These are phyloP conservation scores for Myriosclerotinia duriaeana DNA, from an alignment of 2,329 filamentous ascomycete species.

Conservation along the genomic window DNA sequence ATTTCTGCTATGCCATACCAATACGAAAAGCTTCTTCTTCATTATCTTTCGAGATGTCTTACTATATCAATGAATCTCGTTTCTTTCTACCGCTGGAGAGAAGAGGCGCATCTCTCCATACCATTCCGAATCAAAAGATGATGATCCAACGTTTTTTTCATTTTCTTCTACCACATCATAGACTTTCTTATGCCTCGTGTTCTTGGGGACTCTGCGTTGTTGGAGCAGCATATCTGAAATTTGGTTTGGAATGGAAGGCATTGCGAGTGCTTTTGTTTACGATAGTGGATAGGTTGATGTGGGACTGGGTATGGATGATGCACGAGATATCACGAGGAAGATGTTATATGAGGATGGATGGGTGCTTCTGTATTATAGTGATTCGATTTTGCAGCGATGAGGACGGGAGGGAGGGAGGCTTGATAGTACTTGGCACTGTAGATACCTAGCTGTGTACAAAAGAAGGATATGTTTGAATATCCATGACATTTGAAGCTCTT, in stretches of 20 bases:
- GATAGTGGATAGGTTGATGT: neutral
- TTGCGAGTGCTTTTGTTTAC: slow-evolving; percentile 20
- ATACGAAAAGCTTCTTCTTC: slow-evolving; percentile 28
- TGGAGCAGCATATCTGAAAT: slow-evolving; percentile 22
- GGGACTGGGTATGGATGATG: slow-evolving; percentile 2
- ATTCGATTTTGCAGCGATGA: slow-evolving; percentile 14
- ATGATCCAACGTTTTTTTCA: slow-evolving; percentile 7
- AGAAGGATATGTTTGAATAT: slow-evolving; percentile 19
- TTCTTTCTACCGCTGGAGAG: slow-evolving; percentile 24
- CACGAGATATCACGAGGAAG: slow-evolving; percentile 17
- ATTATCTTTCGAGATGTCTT: slow-evolving; percentile 37
- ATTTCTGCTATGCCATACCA: slow-evolving; percentile 28
- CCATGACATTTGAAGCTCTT: neutral
- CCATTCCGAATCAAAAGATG: slow-evolving; percentile 2
- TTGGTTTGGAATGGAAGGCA: slow-evolving; percentile 13
- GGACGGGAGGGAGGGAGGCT: slow-evolving; percentile 15
- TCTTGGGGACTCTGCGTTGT: slow-evolving; percentile 5
- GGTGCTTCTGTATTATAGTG: slow-evolving; percentile 28
- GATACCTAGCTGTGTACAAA: slow-evolving; percentile 30
- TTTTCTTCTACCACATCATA: slow-evolving; percentile 22
- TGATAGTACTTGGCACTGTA: slow-evolving; percentile 23
- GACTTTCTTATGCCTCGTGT: slow-evolving; percentile 25
- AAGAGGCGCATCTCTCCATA: slow-evolving; percentile 16
- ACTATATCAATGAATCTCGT: slow-evolving; percentile 29
- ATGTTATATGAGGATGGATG: slow-evolving; percentile 16